phyloP scores from a whole-genome alignment of 1,139 yeast genomes.

The Blastobotrys aristatus region DNA sequence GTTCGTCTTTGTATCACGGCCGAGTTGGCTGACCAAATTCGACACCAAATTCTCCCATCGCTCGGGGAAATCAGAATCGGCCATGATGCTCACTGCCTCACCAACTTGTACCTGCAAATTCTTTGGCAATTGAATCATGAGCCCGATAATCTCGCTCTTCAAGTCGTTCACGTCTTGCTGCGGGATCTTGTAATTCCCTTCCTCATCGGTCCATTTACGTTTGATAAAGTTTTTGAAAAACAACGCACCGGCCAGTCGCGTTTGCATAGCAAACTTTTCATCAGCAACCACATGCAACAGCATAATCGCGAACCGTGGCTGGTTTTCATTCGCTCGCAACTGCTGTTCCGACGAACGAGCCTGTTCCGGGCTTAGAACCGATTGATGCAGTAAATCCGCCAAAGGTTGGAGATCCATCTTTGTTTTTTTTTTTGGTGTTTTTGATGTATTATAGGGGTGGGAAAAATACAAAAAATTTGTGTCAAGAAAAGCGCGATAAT shows the following conservation, averaged over 20 bases:
- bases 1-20: constrained; percentile 65
- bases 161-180: constrained; percentile 58
- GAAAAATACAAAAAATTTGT: neutral
- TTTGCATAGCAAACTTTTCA: constrained; percentile 46
- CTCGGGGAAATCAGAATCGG: constrained; percentile 93
- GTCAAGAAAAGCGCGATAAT: neutral
- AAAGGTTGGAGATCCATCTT: constrained; percentile 12
- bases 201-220: constrained; percentile 85
- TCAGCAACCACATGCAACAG: constrained; percentile 76
- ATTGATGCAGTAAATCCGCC: constrained; percentile 23
- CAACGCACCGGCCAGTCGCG: constrained; percentile 82
- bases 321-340: constrained; percentile 55
- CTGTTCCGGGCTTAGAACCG: constrained; percentile 17
- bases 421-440: neutral
- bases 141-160: constrained; percentile 68
- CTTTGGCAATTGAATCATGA: constrained; percentile 78
- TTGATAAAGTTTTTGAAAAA: constrained; percentile 85
- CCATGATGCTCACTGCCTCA: constrained; percentile 86
- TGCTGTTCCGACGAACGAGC: constrained; percentile 35
- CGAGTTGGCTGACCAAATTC: constrained; percentile 59
- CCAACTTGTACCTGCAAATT: constrained; percentile 84
- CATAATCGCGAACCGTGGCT: constrained; percentile 69
- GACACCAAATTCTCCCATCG: constrained; percentile 80
- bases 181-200: constrained; percentile 69
- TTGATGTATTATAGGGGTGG: neutral